These are phyloP conservation scores for Discostella stelligeroides DNA, from an alignment of 108 stramenopile genomes.

Conservation along the genomic window DNA sequence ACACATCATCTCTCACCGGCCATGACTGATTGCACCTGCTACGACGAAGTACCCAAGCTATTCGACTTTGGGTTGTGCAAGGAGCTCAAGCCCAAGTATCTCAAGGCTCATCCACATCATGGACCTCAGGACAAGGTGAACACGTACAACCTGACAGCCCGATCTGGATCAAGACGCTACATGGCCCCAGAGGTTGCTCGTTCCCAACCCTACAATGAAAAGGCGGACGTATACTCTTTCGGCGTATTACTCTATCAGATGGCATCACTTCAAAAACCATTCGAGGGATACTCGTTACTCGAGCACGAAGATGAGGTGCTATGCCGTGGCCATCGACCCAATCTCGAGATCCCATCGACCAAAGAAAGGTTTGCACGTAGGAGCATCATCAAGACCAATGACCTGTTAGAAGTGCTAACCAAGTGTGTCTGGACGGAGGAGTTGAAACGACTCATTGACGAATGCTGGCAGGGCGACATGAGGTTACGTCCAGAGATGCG, in stretches of 20 bases:
- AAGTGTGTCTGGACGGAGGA: constrained; percentile 24
- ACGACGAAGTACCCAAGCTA: constrained; percentile 39
- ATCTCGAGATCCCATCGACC: not conserved
- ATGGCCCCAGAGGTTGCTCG: constrained; percentile 73
- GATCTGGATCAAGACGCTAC: constrained; percentile 67
- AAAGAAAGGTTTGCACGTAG: not conserved
- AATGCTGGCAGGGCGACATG: constrained; percentile 31
- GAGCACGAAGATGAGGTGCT: constrained; percentile 29
- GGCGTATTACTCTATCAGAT: constrained; percentile 79
- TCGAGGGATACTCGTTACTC: constrained; percentile 24
- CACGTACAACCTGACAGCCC: constrained; percentile 63
- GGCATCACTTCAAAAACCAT: constrained; percentile 51
- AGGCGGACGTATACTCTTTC: constrained; percentile 66
- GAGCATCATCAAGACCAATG: not conserved
- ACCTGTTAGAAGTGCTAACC: not conserved
- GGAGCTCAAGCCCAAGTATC: constrained; percentile 42
- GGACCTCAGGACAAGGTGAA: constrained; percentile 25
- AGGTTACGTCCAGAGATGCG: constrained; percentile 23
- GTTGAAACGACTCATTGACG: constrained; percentile 13
- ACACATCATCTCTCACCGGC: too few relatives aligned
- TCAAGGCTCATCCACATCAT: constrained; percentile 3
- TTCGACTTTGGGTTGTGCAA: constrained; percentile 80
- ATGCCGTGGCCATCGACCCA: constrained; percentile 9
- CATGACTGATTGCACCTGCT: constrained; percentile 4
- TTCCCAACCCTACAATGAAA: constrained; percentile 40